A percentile compares a stretch with the other conserved stretches of the same genome.
Evolutionary conservation across 768 basidiomycete genomes (phyloP).

Genomic region (Leccinum ochraceum): DNA sequence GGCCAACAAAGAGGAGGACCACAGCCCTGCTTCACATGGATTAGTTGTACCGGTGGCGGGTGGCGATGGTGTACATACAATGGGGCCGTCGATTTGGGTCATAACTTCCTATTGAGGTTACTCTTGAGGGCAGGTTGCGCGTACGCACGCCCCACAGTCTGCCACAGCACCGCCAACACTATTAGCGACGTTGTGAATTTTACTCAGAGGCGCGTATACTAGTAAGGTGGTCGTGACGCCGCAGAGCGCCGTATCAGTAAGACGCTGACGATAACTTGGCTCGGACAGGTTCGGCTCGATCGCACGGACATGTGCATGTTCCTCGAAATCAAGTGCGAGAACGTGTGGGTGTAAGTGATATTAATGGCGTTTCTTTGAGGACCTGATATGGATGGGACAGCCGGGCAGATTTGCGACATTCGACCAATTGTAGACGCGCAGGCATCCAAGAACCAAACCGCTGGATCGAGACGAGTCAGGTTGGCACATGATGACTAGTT

Average conservation of each 20-base stretch:
- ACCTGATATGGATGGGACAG: constrained; percentile 20
- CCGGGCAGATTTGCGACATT: constrained; percentile 25
- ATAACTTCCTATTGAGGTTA: neutral
- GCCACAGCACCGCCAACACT: constrained; percentile 11
- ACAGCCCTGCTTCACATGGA: constrained; percentile 24
- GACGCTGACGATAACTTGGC: neutral
- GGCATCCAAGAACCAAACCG: constrained; percentile 18
- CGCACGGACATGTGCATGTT: constrained; percentile 2
- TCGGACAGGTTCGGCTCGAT: constrained; percentile 14
- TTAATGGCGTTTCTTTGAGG: constrained; percentile 21
- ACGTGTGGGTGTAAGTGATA: constrained; percentile 13
- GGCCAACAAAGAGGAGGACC: constrained; percentile 20
- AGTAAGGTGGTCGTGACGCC: constrained; percentile 17
- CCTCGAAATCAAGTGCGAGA: constrained; percentile 1
- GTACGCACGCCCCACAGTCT: constrained; percentile 4
- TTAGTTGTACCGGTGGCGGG: constrained; percentile 34
- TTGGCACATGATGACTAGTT: constrained; percentile 38
- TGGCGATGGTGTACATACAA: constrained; percentile 33
- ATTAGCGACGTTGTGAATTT: constrained; percentile 14
- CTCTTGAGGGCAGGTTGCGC: constrained; percentile 26
- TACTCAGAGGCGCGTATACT: constrained; percentile 4
- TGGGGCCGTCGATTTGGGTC: constrained; percentile 18
- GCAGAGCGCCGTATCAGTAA: constrained; percentile 13
- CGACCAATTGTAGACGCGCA: constrained; percentile 20
- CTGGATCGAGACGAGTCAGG: constrained; percentile 47